phyloP scores from a whole-genome alignment of 2,329 filamentous ascomycete genomes.

The Arthrobotrys sinensis region DNA sequence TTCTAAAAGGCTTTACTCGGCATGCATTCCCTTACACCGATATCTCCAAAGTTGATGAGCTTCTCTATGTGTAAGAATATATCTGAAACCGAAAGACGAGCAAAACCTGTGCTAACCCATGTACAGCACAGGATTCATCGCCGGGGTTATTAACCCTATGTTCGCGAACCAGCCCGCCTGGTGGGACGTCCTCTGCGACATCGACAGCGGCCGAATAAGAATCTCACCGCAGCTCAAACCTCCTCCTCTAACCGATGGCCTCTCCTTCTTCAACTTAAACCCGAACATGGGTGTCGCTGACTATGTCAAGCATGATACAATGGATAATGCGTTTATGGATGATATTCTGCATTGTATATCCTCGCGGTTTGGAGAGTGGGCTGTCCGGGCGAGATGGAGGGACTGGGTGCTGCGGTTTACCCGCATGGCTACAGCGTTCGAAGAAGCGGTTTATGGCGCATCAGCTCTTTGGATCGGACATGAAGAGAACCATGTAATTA shows the following conservation, averaged over 20 bases:
- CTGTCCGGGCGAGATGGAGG: conserved; percentile 91
- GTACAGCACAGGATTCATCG: conserved; percentile 85
- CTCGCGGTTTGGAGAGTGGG: conserved; percentile 88
- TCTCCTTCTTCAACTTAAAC: conserved; percentile 80
- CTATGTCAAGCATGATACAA: conserved; percentile 71
- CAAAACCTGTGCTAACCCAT: neutral
- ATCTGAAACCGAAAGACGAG: neutral
- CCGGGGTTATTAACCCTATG: conserved; percentile 95
- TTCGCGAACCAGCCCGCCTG: conserved; percentile 96
- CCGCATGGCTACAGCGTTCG: conserved; percentile 90
- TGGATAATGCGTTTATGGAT: conserved; percentile 90
- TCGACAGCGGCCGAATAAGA: conserved; percentile 92
- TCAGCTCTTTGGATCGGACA: conserved; percentile 88
- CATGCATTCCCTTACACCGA: conserved; percentile 99
- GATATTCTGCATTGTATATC: conserved; percentile 86
- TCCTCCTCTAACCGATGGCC: conserved; percentile 85
- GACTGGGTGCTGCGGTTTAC: conserved; percentile 96
- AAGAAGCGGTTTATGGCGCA: conserved; percentile 94
- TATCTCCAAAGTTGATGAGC: conserved; percentile 95
- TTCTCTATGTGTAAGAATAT: conserved; percentile 79
- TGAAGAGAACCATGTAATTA: conserved; percentile 76
- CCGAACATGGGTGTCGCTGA: conserved; percentile 62
- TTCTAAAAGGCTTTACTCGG: conserved; percentile 93
- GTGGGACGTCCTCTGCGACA: conserved; percentile 97
- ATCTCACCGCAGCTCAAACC: conserved; percentile 90